Base-by-base conservation (phyloP, 225 moss, liverwort and hornwort species). In the Thuidium tamariscinum region DNA sequence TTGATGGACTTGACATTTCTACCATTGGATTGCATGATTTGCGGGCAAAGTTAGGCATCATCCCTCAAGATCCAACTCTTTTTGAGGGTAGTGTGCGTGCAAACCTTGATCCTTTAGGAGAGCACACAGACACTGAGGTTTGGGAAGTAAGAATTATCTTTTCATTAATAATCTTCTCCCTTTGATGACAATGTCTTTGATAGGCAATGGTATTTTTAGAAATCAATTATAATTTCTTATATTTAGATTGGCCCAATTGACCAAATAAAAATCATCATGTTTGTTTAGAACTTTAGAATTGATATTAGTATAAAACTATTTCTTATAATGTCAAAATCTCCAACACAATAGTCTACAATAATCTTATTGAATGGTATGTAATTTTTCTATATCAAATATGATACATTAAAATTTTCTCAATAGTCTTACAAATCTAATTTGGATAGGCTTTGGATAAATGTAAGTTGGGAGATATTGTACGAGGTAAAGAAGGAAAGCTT, bases 11-110 rank as follows among this genome's bases (percentile, higher is more conserved):
- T 32, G 92, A 94, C 84, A 93, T 94, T 37, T 92, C 93, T 79
- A 93, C 90, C 3, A 92, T 94, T 48, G 93, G 94, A 9, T 86
- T 94, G 76, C 94, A 94, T 84, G 94, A 94, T 83, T 84, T 94
- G 86, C 85, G 94, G 22, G 90, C 94, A 48, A 91, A 88, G 41
- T 89, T 94, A 86, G 92, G 94, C 84, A 94, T 94, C 84, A 94
- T 94, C 41, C 94, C 94, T 59, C 94, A 94, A 81, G 94, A 94
- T 10, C 94, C 94, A 60, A 91, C 91, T 44, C 81, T 94, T 72
- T 94, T 94, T 79, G 94, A 94, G 74, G 94, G 94, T 42, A 94
- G 85, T 39, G 85, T 94, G 29, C 93, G 93, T 54, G 84, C 92
- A 77, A 94, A 94, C 46, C 92, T 94, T 55, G 94, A 94, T 85